Evolutionary conservation across 208 protist genomes (phyloP).

Genomic region (Blechomonas ayalai): DNA sequence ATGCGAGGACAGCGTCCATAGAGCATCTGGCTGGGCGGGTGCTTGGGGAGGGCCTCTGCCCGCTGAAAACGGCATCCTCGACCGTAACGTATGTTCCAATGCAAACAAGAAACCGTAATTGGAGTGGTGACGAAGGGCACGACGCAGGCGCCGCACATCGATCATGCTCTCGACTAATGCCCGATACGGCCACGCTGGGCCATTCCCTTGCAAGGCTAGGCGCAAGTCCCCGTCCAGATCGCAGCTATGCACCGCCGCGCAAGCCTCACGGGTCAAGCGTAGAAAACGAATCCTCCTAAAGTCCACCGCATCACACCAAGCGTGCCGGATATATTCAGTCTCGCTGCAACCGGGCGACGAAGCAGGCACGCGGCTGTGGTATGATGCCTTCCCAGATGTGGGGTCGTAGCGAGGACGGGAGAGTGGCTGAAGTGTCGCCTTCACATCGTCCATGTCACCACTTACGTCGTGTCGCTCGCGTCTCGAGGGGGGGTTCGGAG

Average conservation of each 20-base stretch:
- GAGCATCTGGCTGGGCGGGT: constrained; percentile 29
- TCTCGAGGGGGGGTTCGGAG: no score
- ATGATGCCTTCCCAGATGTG: no score
- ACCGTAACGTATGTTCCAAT: constrained; percentile 34
- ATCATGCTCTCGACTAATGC: constrained; percentile 59
- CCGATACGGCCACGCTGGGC: constrained; percentile 45
- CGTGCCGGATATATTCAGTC: constrained; percentile 16
- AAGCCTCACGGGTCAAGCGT: constrained; percentile 22
- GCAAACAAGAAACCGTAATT: constrained; percentile 52
- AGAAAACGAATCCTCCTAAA: constrained; percentile 27
- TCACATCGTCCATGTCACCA: constrained; percentile 2
- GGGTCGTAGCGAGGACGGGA: no score
- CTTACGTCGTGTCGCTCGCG: neutral
- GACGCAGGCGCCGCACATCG: constrained; percentile 68
- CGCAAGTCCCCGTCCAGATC: constrained; percentile 67
- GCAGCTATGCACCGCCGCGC: constrained; percentile 18
- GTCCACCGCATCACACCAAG: constrained; percentile 28
- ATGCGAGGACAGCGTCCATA: constrained; percentile 76
- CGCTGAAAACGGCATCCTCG: constrained; percentile 9
- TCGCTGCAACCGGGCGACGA: constrained; percentile 7
- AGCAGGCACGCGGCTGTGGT: no score
- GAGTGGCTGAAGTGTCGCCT: neutral
- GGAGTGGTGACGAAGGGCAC: constrained; percentile 22
- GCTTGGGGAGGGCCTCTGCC: neutral
- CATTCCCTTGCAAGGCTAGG: constrained; percentile 30